A percentile compares a stretch with the other conserved stretches of the same genome.
phyloP scores from a whole-genome alignment of 139 green algal species.

The Closterium sp. region DNA sequence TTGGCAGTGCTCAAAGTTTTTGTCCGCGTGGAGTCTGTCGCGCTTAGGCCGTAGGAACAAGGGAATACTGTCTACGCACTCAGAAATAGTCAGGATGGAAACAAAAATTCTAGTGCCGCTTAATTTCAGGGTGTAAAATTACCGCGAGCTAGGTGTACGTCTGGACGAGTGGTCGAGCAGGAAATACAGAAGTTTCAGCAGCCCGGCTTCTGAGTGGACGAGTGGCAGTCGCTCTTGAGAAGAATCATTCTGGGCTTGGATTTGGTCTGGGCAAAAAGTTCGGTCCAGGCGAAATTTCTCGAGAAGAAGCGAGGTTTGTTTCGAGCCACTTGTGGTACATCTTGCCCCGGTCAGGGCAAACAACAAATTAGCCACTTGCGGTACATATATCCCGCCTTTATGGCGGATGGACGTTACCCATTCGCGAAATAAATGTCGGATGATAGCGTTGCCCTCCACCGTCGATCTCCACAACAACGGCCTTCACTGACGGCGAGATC shows the following conservation, averaged over 20 bases:
- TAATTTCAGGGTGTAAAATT: no score
- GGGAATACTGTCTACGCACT: no score
- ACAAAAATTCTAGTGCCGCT: no score
- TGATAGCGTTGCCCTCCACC: not conserved
- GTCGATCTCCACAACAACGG: not conserved
- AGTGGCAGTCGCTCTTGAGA: no score
- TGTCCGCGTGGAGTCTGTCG: no score
- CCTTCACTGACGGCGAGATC: not conserved
- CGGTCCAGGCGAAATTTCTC: not conserved
- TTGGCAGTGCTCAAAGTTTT: no score
- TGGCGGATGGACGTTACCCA: not conserved
- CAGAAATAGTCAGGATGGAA: no score
- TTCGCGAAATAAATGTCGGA: not conserved
- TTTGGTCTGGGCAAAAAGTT: not conserved
- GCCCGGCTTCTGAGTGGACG: no score
- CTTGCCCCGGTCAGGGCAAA: not conserved
- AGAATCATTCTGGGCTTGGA: not conserved
- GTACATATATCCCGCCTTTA: not conserved
- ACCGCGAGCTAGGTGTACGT: no score
- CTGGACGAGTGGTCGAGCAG: no score
- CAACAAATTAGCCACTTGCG: not conserved
- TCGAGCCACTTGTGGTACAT: not conserved
- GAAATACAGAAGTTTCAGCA: no score
- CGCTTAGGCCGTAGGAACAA: no score
- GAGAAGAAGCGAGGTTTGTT: not conserved